Evolutionary conservation across 1,284 basidiomycete species (phyloP), one percentile per base, ranked within the genome.

Genomic region (Clitocybe nebularis): DNA sequence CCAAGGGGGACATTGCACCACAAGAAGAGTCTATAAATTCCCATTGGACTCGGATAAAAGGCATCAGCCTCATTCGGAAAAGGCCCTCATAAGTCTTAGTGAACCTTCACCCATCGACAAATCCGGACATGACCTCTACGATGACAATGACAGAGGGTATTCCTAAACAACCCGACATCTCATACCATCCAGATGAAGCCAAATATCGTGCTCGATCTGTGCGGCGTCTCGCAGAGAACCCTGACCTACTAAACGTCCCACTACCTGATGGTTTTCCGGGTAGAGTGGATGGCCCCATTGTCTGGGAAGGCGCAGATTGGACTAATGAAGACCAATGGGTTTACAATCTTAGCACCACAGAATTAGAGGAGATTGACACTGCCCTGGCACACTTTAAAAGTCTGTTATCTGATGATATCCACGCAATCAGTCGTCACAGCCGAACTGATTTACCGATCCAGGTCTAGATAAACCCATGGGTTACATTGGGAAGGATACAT

Each of bases 231-330:
- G 53, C 58, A 13, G 61, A 66, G 39, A 59, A 71, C 39, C 65
- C 68, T 0, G 50, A 53, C 33, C 59, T 66, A 2, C 58, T 57
- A 13, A 55, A 56, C 9, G 46, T 50, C 5, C 50, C 62, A 4
- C 57, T 71, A 4, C 67, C 68, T 7, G 45, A 52, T 3, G 61
- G 58, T 5, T 72, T 66, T 43, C 68, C 67, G 2, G 36, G 48
- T 13, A 48, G 58, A 38, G 54, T 68, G 6, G 54, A 60, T 13
- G 60, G 63, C 1, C 67, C 66, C 2, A 59, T 66, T 13, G 67
- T 71, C 6, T 71, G 69, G 67, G 63, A 70, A 45, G 68, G 67
- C 3, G 64, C 60, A 20, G 66, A 69, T 46, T 71, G 68, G 68
- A 62, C 45, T 21, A 58, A 51, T 39, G 66, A 70, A 43, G 52